Evolutionary conservation across 2,329 filamentous ascomycete species (phyloP).

Genomic region (Exophiala spinifera): DNA sequence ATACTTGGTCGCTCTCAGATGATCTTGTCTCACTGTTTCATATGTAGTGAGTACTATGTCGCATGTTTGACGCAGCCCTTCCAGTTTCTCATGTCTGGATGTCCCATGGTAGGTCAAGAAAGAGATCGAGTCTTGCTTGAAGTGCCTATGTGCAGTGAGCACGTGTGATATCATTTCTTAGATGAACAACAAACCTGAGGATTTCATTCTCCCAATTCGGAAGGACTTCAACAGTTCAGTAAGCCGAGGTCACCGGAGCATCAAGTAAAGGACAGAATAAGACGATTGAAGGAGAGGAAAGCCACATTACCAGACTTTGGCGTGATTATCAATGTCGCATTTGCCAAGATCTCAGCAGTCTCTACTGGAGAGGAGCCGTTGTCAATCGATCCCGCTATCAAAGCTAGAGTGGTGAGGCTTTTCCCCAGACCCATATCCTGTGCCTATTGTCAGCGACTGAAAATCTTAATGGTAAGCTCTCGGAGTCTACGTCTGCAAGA

Average conservation of each 20-base stretch:
- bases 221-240: not conserved
- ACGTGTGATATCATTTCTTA: conserved; percentile 11
- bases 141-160: conserved; percentile 3
- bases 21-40: conserved; percentile 30
- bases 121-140: not conserved
- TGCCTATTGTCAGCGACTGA: conserved; percentile 1
- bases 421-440: conserved; percentile 41
- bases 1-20: conserved; percentile 25
- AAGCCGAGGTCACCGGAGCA: no score
- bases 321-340: conserved; percentile 29
- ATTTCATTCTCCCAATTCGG: conserved; percentile 26
- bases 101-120: conserved; percentile 2
- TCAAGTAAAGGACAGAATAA: no score
- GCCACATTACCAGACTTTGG: conserved; percentile 16
- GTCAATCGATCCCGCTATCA: conserved; percentile 27
- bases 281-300: no score
- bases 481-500: not conserved
- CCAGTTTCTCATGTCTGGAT: no score
- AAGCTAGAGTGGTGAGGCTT: conserved; percentile 32
- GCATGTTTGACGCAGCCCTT: conserved; percentile 1
- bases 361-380: no score
- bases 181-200: conserved; percentile 28
- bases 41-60: conserved; percentile 36
- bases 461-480: not conserved
- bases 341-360: not conserved